Evolutionary conservation across 1,284 basidiomycete species (phyloP).

Genomic region (Trichosporon asahii): DNA sequence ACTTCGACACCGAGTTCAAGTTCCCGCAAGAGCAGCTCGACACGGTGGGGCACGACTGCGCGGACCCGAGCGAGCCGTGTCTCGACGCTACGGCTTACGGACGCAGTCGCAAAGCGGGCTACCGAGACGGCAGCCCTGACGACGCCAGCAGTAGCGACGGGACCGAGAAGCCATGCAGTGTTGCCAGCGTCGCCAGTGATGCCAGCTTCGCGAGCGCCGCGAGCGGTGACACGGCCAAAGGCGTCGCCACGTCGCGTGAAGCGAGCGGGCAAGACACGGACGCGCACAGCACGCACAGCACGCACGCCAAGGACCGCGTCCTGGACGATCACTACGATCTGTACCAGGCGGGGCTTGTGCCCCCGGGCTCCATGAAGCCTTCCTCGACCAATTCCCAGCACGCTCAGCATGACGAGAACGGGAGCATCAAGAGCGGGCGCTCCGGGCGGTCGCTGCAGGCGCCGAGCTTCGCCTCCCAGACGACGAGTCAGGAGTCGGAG

Average conservation of each 20-base stretch:
- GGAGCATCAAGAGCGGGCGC: neutral
- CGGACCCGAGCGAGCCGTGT: neutral
- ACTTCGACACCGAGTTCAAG: neutral
- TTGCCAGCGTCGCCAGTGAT: neutral
- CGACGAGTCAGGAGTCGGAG: neutral
- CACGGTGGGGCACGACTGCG: neutral
- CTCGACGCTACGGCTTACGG: neutral
- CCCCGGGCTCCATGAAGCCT: neutral
- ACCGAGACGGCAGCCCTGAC: neutral
- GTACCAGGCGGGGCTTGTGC: neutral
- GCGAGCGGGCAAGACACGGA: neutral
- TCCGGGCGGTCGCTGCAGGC: neutral
- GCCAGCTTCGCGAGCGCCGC: neutral
- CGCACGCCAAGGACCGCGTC: neutral
- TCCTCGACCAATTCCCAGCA: too few species aligned
- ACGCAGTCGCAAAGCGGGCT: neutral
- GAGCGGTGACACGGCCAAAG: neutral
- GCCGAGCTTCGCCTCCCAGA: neutral
- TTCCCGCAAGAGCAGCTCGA: neutral
- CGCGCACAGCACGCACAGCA: neutral
- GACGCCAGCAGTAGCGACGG: neutral
- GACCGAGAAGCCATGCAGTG: neutral
- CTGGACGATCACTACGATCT: neutral
- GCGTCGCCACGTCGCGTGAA: neutral
- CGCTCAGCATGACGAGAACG: neutral